These are phyloP conservation scores for Plasmodium sp. DNA, from an alignment of 169 alveolate species.

Conservation along the genomic window DNA sequence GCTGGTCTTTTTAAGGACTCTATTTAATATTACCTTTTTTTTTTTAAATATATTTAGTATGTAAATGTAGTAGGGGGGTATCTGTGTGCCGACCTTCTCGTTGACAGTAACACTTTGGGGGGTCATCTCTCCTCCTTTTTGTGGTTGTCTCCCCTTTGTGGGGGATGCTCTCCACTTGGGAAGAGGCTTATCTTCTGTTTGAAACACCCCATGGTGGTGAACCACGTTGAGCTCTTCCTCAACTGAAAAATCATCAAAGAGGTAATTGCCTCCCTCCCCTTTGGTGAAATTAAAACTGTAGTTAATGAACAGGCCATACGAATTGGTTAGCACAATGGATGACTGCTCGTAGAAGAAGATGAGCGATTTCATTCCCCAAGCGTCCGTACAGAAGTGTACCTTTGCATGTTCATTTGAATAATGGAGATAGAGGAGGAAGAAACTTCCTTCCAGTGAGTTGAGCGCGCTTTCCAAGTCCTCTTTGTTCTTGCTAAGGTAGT, in stretches of 20 bases:
- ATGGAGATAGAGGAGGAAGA: conserved; percentile 19
- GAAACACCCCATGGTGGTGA: background rate
- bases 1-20: conserved; percentile 4
- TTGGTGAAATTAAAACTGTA: conserved; percentile 29
- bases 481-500: background rate
- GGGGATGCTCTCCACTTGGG: background rate
- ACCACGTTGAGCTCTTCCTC: background rate
- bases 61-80: conserved; percentile 26
- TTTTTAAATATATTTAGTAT: background rate
- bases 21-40: background rate
- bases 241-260: conserved; percentile 17
- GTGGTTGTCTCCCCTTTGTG: background rate
- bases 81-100: conserved; percentile 23
- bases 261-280: background rate
- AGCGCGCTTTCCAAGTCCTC: background rate
- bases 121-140: background rate
- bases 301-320: conserved; percentile 17
- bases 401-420: conserved; percentile 10
- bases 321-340: conserved; percentile 21
- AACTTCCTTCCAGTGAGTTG: conserved; percentile 45
- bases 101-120: background rate
- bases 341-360: conserved; percentile 27
- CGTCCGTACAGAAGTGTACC: conserved; percentile 27
- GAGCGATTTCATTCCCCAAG: conserved; percentile 49
- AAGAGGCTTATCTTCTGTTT: background rate